Conservation (phyloP, 768 basidiomycete species). For the Amanita subjunquillea region DNA sequence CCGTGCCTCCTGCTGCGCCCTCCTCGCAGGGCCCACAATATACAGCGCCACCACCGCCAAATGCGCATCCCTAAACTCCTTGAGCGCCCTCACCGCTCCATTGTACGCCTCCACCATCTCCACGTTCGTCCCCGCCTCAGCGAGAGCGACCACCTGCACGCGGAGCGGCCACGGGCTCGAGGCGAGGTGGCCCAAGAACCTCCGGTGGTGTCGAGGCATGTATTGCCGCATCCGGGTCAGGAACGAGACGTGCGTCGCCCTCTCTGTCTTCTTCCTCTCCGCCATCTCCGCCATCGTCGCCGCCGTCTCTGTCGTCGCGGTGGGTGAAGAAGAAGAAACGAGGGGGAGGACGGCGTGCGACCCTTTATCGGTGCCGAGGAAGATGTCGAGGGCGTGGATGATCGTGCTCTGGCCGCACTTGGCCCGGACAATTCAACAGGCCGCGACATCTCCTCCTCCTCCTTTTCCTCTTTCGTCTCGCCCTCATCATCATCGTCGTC, state of each 20-base stretch:
- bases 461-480: no score
- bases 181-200: constrained; percentile 62
- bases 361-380: constrained; percentile 59
- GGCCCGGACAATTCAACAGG: constrained; percentile 67
- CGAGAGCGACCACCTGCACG: constrained; percentile 31
- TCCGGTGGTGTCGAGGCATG: constrained; percentile 78
- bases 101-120: constrained; percentile 52
- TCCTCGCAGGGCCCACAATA: constrained; percentile 63
- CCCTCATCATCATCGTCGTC: constrained; percentile 13
- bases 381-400: constrained; percentile 67
- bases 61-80: constrained; percentile 71
- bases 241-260: constrained; percentile 29
- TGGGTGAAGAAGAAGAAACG: background rate
- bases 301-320: background rate
- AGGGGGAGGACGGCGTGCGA: constrained; percentile 13
- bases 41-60: constrained; percentile 70
- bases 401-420: constrained; percentile 75
- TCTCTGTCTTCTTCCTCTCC: background rate
- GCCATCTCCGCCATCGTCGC: no score
- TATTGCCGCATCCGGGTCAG: constrained; percentile 71
- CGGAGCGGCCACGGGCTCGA: constrained; percentile 55
- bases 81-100: constrained; percentile 52
- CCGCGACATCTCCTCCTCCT: constrained; percentile 17
- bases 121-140: background rate
- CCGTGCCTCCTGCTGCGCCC: constrained; percentile 11